Evolutionary conservation across 2,329 filamentous ascomycete species (phyloP).

Genomic region (Didymosphaeria variabile): DNA sequence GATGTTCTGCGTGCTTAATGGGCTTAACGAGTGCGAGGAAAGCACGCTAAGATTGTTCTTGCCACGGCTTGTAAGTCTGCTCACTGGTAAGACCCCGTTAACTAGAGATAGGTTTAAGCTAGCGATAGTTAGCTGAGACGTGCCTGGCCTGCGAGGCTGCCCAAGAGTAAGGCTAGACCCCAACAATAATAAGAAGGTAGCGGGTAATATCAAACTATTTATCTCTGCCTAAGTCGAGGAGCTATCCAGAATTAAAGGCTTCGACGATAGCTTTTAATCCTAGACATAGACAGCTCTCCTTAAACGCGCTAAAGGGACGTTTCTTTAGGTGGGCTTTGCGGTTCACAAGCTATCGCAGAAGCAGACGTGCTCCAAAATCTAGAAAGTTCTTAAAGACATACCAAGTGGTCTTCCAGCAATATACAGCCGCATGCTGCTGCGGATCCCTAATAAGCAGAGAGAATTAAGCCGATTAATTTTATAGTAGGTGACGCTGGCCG

Average conservation of each 20-base stretch:
- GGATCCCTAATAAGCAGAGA: conserved; percentile 27
- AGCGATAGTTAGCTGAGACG: conserved; percentile 30
- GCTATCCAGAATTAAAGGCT: conserved; percentile 24
- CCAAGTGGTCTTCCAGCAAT: conserved; percentile 37
- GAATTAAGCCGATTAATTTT: conserved; percentile 30
- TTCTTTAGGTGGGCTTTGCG: conserved; percentile 44
- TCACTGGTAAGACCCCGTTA: conserved; percentile 10
- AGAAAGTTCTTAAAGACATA: conserved; percentile 24
- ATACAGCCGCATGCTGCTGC: conserved; percentile 40
- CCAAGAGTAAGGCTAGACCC: conserved; percentile 37
- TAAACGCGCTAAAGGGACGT: conserved; percentile 40
- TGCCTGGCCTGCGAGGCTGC: conserved; percentile 29
- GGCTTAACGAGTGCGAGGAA: conserved; percentile 39
- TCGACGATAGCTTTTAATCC: conserved; percentile 14
- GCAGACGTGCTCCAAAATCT: conserved; percentile 18
- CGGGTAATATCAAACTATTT: conserved; percentile 36
- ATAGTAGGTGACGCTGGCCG: conserved; percentile 37
- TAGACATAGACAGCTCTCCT: conserved; percentile 26
- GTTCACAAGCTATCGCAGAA: conserved; percentile 27
- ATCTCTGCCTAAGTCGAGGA: conserved; percentile 30
- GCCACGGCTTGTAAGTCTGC: conserved; percentile 18
- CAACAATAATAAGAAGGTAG: conserved; percentile 28
- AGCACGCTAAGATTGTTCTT: conserved; percentile 16
- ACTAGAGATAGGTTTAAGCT: conserved; percentile 24
- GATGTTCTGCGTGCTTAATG: conserved; percentile 40